Conservation (phyloP, 768 basidiomycete species). For the Mycena haematopus region DNA sequence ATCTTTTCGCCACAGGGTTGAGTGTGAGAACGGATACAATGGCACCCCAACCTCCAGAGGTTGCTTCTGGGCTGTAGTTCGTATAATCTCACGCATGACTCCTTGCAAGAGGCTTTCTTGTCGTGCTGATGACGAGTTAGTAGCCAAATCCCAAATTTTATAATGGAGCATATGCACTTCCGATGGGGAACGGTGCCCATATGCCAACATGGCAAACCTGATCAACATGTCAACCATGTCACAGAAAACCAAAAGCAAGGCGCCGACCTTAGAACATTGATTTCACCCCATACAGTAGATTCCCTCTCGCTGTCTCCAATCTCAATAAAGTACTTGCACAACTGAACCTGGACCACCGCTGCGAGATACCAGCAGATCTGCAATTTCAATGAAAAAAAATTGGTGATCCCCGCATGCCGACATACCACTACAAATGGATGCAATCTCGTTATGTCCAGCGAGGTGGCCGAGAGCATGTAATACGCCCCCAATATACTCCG, state of each 20-base stretch:
- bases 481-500: conserved; percentile 76
- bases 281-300: conserved; percentile 85
- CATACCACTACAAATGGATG: conserved; percentile 85
- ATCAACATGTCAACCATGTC: conserved; percentile 20
- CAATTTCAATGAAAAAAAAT: background rate
- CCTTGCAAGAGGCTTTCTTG: conserved; percentile 85
- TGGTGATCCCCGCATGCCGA: conserved; percentile 13
- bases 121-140: conserved; percentile 56
- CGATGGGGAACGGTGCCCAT: conserved; percentile 80
- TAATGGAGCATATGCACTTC: conserved; percentile 58
- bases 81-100: conserved; percentile 84
- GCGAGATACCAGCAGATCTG: conserved; percentile 93
- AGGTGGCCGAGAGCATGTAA: conserved; percentile 81
- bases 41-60: conserved; percentile 83
- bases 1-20: conserved; percentile 63
- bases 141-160: conserved; percentile 20
- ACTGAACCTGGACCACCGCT: conserved; percentile 84
- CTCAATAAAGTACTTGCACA: conserved; percentile 88
- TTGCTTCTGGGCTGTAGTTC: conserved; percentile 80
- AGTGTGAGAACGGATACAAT: conserved; percentile 81
- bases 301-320: conserved; percentile 77
- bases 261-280: conserved; percentile 77
- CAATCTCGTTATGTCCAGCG: conserved; percentile 77
- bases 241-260: background rate
- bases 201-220: conserved; percentile 86